Base-by-base conservation (phyloP, 805 yeast genomes). In the Cyberlindnera maritima region DNA sequence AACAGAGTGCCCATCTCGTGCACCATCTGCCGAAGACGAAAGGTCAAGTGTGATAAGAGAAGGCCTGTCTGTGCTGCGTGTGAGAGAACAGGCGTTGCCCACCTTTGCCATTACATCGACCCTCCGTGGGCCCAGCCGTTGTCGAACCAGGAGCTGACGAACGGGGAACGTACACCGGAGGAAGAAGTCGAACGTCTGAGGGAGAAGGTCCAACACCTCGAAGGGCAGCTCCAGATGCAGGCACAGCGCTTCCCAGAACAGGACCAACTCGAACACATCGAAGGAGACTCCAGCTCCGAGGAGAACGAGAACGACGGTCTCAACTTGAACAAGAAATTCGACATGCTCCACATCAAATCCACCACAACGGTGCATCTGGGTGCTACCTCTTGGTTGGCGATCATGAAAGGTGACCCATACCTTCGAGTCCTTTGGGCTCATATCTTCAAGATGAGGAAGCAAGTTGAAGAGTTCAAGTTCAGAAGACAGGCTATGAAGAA, bases 41-140 rank as follows among this genome's bases (percentile, higher is more conserved):
- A 77, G 52, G 78, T 77, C 14, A 75, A 74, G 40, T 74, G 78
- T 63, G 76, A 72, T 53, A 70, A 72, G 50, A 69, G 70, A 38
- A 71, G 78, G 52, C 84, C 84, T 1, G 78, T 76, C 42, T 79
- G 84, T 60, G 68, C 76, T 9, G 78, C 76, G 47, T 79, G 84
- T 65, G 69, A 72, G 31, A 75, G 76, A 55, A 78, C 80, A 14
- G 83, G 82, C 2, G 83, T 79, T 14, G 75, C 75, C 8, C 83
- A 79, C 57, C 62, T 79, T 17, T 79, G 84, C 48, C 78, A 76
- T 43, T 79, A 77, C 53, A 67, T 79, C 54, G 82, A 77, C 50
- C 84, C 81, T 36, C 67, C 72, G n/a, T 79, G 84, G 84, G 83
- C 83, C 1, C 72, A 71, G 47, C 75, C 75, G 4, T 48, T 62